A percentile compares a stretch with the other conserved stretches of the same genome.
Conservation (phyloP, 768 basidiomycete genomes). For the Lactarius sanguifluus region DNA sequence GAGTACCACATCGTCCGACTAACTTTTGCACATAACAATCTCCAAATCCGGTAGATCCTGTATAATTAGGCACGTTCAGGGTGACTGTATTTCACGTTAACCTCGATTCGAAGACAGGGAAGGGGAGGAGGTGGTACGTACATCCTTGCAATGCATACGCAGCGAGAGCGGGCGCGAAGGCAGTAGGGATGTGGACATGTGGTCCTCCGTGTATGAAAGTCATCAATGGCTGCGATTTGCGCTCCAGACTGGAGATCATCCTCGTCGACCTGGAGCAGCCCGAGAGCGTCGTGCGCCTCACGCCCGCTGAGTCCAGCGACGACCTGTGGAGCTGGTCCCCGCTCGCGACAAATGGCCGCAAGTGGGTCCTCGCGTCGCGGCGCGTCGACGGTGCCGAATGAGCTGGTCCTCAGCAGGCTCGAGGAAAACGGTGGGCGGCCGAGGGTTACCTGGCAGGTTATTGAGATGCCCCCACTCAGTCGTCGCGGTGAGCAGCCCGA, state of each 20-base stretch:
- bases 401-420: conserved; percentile 31
- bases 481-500: conserved; percentile 18
- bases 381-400: conserved; percentile 20
- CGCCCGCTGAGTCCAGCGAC: conserved; percentile 17
- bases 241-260: conserved; percentile 29
- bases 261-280: conserved; percentile 27
- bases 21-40: conserved; percentile 34
- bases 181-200: conserved; percentile 30
- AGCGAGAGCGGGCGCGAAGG: conserved; percentile 26
- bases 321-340: conserved; percentile 25
- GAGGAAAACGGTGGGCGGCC: conserved; percentile 13
- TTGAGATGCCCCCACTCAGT: conserved; percentile 23
- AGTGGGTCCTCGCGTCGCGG: conserved; percentile 28
- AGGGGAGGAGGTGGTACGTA: conserved; percentile 20
- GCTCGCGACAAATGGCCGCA: conserved; percentile 27
- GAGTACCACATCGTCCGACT: conserved; percentile 35
- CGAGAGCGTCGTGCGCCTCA: conserved; percentile 17
- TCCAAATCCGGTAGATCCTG: conserved; percentile 38
- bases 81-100: conserved; percentile 25
- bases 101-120: background rate
- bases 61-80: conserved; percentile 37
- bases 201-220: conserved; percentile 38
- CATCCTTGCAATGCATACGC: conserved; percentile 33
- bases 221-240: conserved; percentile 21
- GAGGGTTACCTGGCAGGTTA: conserved; percentile 23